A percentile compares a stretch with the other conserved stretches of the same genome.
Conservation (phyloP, 2,329 filamentous ascomycete genomes). For the Curvularia eragrostidis region DNA sequence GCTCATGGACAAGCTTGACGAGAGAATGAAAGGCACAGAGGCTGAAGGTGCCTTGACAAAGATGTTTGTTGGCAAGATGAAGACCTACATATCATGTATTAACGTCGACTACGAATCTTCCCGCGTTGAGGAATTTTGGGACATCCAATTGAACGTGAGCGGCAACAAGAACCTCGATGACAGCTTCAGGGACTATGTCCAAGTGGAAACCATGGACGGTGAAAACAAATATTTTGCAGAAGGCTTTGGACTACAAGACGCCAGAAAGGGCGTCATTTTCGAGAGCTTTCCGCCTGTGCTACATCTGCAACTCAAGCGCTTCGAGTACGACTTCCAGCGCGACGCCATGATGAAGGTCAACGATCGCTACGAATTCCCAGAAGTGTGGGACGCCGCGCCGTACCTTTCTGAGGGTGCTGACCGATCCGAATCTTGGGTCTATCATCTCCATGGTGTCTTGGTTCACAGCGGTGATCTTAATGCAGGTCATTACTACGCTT, state of each 20-base stretch:
- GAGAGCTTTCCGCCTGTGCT: constrained; percentile 92
- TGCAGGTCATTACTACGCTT: constrained; percentile 97
- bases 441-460: constrained; percentile 91
- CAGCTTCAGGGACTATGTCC: constrained; percentile 95
- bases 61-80: constrained; percentile 97
- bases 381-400: constrained; percentile 80
- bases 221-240: constrained; percentile 99
- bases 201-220: constrained; percentile 94
- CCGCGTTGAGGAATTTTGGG: constrained; percentile 96
- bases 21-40: constrained; percentile 96
- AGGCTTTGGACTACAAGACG: constrained; percentile 90
- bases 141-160: constrained; percentile 95
- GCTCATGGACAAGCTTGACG: constrained; percentile 95
- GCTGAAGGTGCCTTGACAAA: constrained; percentile 87
- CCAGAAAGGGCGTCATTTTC: constrained; percentile 97
- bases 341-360: constrained; percentile 99
- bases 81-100: constrained; percentile 98
- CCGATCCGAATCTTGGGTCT: constrained; percentile 85
- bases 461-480: constrained; percentile 97
- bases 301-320: constrained; percentile 94
- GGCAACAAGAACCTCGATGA: constrained; percentile 92
- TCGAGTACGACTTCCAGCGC: constrained; percentile 95
- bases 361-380: constrained; percentile 88
- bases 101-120: constrained; percentile 98
- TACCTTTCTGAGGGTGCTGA: constrained; percentile 89